These are phyloP conservation scores for Candida tibetensis DNA, from an alignment of 805 yeast species.

Conservation along the genomic window DNA sequence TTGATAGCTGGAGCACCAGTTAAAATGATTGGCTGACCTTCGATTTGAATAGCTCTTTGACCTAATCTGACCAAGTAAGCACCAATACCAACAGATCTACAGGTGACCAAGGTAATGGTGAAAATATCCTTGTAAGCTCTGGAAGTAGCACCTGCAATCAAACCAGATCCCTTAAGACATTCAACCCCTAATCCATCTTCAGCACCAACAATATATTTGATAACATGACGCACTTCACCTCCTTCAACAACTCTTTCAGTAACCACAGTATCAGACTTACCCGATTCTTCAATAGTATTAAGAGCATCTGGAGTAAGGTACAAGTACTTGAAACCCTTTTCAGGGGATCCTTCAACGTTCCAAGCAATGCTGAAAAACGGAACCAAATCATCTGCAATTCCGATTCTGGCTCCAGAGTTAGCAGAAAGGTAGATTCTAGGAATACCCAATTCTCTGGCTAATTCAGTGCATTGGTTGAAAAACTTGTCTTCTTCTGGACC, in stretches of 20 bases:
- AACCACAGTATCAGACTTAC: slow-evolving; percentile 58
- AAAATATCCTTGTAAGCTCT: slow-evolving; percentile 97
- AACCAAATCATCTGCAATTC: slow-evolving; percentile 93
- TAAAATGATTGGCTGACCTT: slow-evolving; percentile 96
- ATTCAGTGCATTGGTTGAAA: slow-evolving; percentile 89
- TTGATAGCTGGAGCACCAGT: slow-evolving; percentile 99
- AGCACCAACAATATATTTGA: slow-evolving; percentile 84
- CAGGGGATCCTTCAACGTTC: slow-evolving; percentile 73
- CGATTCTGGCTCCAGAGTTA: slow-evolving; percentile 98
- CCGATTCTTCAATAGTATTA: slow-evolving; percentile 53
- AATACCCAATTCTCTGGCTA: slow-evolving; percentile 85
- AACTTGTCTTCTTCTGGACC: slow-evolving; percentile 95
- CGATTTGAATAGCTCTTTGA: slow-evolving; percentile 97
- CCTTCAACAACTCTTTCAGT: slow-evolving; percentile 80
- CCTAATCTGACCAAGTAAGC: slow-evolving; percentile 97
- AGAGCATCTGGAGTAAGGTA: slow-evolving; percentile 73
- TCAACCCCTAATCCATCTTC: slow-evolving; percentile 98
- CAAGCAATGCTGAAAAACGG: slow-evolving; percentile 90
- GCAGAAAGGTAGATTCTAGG: slow-evolving; percentile 97
- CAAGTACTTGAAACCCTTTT: slow-evolving; percentile 86
- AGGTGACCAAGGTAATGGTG: slow-evolving; percentile 97
- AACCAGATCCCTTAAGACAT: slow-evolving; percentile 96
- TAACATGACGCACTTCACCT: slow-evolving; percentile 79
- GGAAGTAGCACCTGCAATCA: slow-evolving; percentile 98
- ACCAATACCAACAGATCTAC: slow-evolving; percentile 99